Percentiles rank a stretch among this genome's conserved stretches.
phyloP scores from a whole-genome alignment of 306 rosid genomes.

The Medicago ruthenica region DNA sequence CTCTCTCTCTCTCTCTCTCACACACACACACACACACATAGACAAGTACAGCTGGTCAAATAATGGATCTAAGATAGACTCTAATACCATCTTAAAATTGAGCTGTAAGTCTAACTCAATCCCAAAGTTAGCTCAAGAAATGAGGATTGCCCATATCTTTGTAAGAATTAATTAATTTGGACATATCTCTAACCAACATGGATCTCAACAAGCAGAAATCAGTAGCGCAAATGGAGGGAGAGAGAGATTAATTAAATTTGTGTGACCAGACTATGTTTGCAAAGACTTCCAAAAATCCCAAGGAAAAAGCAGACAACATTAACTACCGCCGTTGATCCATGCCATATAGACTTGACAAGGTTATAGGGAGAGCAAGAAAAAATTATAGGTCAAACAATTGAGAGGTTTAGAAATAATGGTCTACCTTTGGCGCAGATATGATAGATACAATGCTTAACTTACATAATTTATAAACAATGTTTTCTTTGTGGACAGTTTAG shows the following conservation, averaged over 20 bases:
- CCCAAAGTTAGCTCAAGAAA: neutral
- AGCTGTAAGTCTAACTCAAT: neutral
- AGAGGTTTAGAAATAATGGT: neutral
- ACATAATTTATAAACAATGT: too few relatives aligned
- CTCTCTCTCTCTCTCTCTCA: neutral
- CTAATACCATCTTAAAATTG: neutral
- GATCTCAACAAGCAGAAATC: conserved; percentile 11
- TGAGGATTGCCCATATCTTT: neutral
- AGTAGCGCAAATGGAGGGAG: neutral
- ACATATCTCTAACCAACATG: neutral
- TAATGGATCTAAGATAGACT: neutral
- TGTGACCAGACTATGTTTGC: conserved; percentile 2
- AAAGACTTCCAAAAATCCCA: neutral
- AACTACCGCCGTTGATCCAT: neutral
- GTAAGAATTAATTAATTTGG: neutral
- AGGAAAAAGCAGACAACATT: neutral
- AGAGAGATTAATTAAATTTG: neutral
- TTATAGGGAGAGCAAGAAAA: neutral
- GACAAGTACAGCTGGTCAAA: neutral
- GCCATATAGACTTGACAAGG: neutral
- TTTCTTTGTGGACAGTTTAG: too few relatives aligned
- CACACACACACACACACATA: neutral
- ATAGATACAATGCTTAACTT: too few relatives aligned
- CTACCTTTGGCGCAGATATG: neutral
- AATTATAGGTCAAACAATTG: neutral